Percentiles rank a stretch among this genome's conserved stretches.
phyloP scores from a whole-genome alignment of 2,329 filamentous ascomycete genomes.

The Pseudodiploospora longispora region DNA sequence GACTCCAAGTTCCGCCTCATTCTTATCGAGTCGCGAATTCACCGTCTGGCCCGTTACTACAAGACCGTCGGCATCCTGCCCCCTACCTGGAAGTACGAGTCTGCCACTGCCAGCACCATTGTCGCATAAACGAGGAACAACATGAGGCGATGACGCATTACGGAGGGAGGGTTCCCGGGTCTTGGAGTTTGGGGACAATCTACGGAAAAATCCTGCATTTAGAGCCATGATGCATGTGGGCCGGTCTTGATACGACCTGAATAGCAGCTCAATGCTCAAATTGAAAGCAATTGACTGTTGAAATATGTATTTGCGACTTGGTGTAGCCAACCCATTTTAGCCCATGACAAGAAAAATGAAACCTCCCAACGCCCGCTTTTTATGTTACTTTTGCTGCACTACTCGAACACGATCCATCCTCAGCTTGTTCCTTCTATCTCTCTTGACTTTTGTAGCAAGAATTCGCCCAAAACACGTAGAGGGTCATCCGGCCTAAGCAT shows the following conservation, averaged over 20 bases:
- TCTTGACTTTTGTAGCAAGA: conserved; percentile 57
- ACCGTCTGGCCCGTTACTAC: conserved; percentile 99
- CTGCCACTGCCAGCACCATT: conserved; percentile 87
- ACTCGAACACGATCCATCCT: conserved; percentile 1
- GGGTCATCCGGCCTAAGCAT: conserved; percentile 54
- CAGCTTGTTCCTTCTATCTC: conserved; percentile 45
- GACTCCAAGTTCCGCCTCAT: conserved; percentile 99
- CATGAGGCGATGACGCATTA: conserved; percentile 6
- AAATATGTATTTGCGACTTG: conserved; percentile 19
- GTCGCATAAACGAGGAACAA: conserved; percentile 46
- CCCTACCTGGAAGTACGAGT: conserved; percentile 99
- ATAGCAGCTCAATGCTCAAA: conserved; percentile 23
- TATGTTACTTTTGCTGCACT: background rate
- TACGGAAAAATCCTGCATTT: conserved; percentile 35
- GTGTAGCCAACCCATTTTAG: conserved; percentile 14
- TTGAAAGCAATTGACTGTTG: conserved; percentile 27
- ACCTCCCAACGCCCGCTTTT: conserved; percentile 7
- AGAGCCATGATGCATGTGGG: conserved; percentile 35
- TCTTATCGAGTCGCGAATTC: conserved; percentile 99
- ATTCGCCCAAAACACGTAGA: conserved; percentile 61
- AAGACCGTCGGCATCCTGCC: conserved; percentile 82
- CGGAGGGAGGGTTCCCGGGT: conserved; percentile 28
- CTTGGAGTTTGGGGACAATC: conserved; percentile 36
- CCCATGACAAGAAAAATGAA: conserved; percentile 4
- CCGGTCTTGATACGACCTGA: conserved; percentile 23